These are phyloP conservation scores for Luffa aegyptiaca DNA, from an alignment of 306 rosid genomes.

Conservation along the genomic window DNA sequence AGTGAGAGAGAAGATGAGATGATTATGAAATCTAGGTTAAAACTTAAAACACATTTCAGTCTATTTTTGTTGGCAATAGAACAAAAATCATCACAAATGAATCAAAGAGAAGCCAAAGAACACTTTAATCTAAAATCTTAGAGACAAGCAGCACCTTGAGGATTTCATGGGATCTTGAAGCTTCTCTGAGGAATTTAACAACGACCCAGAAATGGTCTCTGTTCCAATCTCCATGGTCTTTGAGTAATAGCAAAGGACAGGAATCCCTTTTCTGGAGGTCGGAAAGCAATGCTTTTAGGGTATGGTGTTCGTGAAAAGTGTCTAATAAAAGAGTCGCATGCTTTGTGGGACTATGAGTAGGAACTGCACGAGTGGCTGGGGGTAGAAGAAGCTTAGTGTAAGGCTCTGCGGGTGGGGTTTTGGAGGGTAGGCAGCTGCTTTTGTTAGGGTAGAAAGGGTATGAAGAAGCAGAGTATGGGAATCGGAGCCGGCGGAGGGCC, in stretches of 20 bases:
- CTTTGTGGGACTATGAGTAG: constrained; percentile 20
- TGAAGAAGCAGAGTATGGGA: neutral
- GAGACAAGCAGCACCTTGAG: constrained; percentile 30
- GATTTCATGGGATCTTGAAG: constrained; percentile 39
- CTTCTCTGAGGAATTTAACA: constrained; percentile 35
- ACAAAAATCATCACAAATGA: neutral
- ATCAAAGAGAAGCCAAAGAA: neutral
- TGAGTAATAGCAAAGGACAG: constrained; percentile 30
- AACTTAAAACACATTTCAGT: neutral
- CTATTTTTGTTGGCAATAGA: neutral
- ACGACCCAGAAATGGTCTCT: constrained; percentile 54
- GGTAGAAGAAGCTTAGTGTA: neutral
- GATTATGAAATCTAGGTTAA: neutral
- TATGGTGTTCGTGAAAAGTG: constrained; percentile 33
- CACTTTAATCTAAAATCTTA: neutral
- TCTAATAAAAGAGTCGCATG: constrained; percentile 44
- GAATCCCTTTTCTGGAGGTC: constrained; percentile 26
- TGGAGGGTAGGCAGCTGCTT: neutral
- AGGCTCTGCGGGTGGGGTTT: neutral
- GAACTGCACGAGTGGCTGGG: constrained; percentile 4
- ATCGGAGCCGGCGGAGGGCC: neutral
- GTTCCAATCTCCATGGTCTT: constrained; percentile 54
- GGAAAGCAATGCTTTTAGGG: constrained; percentile 28
- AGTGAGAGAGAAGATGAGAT: neutral
- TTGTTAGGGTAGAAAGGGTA: neutral